phyloP scores from a whole-genome alignment of 208 protist species.

The Leishmania aethiopica region DNA sequence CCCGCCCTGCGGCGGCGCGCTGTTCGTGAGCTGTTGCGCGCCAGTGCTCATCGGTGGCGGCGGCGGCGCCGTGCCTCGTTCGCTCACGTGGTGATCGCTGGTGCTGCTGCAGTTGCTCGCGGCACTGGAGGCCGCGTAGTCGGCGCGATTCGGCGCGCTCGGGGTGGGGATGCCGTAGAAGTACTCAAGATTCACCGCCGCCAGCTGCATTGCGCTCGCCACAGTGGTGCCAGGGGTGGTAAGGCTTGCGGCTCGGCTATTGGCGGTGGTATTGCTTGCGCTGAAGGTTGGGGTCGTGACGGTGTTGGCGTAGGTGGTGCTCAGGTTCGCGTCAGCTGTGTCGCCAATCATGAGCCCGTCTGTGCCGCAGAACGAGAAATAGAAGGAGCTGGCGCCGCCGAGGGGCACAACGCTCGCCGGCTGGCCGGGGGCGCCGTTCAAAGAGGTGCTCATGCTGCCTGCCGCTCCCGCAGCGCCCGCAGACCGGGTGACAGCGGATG shows the following conservation, averaged over 20 bases:
- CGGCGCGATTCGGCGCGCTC: conserved; percentile 12
- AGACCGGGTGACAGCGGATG: background rate
- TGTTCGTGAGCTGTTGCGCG: background rate
- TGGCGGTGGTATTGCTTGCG: background rate
- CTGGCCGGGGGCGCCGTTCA: background rate
- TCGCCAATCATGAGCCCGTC: conserved; percentile 20
- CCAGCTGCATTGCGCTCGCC: conserved; percentile 6
- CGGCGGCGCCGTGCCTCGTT: background rate
- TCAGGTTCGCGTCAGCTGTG: background rate
- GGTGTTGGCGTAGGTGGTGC: conserved; percentile 7
- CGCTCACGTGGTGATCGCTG: conserved; percentile 7
- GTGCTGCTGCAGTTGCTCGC: conserved; percentile 29
- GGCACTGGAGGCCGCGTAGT: conserved; percentile 10
- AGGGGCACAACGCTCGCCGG: background rate
- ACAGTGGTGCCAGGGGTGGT: background rate
- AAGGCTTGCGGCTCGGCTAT: background rate
- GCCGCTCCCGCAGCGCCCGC: background rate
- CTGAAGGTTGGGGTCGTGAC: background rate
- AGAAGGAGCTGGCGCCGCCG: conserved; percentile 13
- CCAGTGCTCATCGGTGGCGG: background rate
- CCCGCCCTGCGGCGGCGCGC: background rate
- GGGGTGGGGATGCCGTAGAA: conserved; percentile 28
- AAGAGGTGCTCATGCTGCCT: background rate
- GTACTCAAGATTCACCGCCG: conserved; percentile 20
- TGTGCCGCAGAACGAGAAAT: conserved; percentile 19